A percentile compares a stretch with the other conserved stretches of the same genome.
phyloP scores from a whole-genome alignment of 2,329 filamentous ascomycete genomes.

The Fusarium sp. region DNA sequence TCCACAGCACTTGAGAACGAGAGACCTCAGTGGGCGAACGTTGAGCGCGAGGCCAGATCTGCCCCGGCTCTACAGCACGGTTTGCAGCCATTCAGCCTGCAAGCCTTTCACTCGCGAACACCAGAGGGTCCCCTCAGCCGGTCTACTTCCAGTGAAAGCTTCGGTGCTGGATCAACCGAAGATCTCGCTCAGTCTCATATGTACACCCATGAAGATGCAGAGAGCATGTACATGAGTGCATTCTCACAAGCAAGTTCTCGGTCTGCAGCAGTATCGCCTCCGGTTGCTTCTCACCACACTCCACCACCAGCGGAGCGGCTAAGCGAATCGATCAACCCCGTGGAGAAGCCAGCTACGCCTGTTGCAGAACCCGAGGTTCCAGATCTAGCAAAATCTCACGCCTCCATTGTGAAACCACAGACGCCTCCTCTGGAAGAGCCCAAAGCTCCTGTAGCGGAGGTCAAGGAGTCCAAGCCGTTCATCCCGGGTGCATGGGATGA shows the following conservation, averaged over 20 bases:
- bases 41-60: slow-evolving; percentile 36
- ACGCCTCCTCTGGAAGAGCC: slow-evolving; percentile 12
- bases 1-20: slow-evolving; percentile 35
- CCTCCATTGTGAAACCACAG: neutral
- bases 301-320: slow-evolving; percentile 1
- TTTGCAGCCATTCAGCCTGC: slow-evolving; percentile 30
- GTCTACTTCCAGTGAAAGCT: slow-evolving; percentile 31
- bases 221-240: slow-evolving; percentile 89
- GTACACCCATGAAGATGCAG: slow-evolving; percentile 83
- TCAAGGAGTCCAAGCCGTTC: slow-evolving; percentile 19
- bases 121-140: slow-evolving; percentile 22
- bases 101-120: slow-evolving; percentile 10
- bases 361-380: slow-evolving; percentile 7
- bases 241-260: slow-evolving; percentile 63
- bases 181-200: slow-evolving; percentile 75
- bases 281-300: slow-evolving; percentile 19
- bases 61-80: slow-evolving; percentile 36
- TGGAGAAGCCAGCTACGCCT: neutral
- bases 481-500: slow-evolving; percentile 69
- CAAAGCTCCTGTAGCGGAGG: neutral
- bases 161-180: slow-evolving; percentile 47
- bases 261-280: slow-evolving; percentile 12
- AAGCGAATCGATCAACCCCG: neutral
- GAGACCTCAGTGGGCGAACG: slow-evolving; percentile 34
- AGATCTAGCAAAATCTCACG: neutral